phyloP scores from a whole-genome alignment of 306 rosid species.

The Trifolium fragiferum region DNA sequence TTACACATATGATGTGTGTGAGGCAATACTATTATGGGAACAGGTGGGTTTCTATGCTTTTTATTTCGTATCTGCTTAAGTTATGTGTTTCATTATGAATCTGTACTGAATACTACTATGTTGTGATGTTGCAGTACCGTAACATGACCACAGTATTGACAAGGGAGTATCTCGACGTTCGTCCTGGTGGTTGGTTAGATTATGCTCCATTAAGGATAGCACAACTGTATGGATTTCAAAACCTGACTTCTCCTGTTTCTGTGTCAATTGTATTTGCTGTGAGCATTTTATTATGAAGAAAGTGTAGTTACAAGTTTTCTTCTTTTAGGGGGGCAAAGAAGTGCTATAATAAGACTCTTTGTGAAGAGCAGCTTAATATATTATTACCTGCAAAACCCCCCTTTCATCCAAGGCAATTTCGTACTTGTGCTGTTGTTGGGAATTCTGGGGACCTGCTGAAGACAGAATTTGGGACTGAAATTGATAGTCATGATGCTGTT shows the following conservation, averaged over 20 bases:
- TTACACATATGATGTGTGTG: conserved; percentile 79
- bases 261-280: conserved; percentile 9
- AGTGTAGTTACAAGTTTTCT: conserved; percentile 25
- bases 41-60: conserved; percentile 67
- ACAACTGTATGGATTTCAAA: conserved; percentile 65
- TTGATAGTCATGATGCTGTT: conserved; percentile 91
- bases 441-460: conserved; percentile 96
- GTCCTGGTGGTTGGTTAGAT: conserved; percentile 92
- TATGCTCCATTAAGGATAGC: conserved; percentile 93
- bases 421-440: conserved; percentile 93
- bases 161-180: conserved; percentile 84
- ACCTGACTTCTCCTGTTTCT: conserved; percentile 24
- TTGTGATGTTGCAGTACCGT: conserved; percentile 73
- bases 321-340: conserved; percentile 70
- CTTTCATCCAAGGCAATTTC: conserved; percentile 87
- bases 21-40: conserved; percentile 87
- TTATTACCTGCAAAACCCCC: conserved; percentile 88
- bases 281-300: conserved; percentile 25
- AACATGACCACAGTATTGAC: conserved; percentile 96
- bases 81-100: conserved; percentile 23
- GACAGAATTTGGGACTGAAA: conserved; percentile 82
- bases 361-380: conserved; percentile 88
- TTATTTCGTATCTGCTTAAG: neutral
- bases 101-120: conserved; percentile 51
- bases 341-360: conserved; percentile 78